Conservation (phyloP, 2,329 filamentous ascomycete genomes). For the Penicillium thymicola region DNA sequence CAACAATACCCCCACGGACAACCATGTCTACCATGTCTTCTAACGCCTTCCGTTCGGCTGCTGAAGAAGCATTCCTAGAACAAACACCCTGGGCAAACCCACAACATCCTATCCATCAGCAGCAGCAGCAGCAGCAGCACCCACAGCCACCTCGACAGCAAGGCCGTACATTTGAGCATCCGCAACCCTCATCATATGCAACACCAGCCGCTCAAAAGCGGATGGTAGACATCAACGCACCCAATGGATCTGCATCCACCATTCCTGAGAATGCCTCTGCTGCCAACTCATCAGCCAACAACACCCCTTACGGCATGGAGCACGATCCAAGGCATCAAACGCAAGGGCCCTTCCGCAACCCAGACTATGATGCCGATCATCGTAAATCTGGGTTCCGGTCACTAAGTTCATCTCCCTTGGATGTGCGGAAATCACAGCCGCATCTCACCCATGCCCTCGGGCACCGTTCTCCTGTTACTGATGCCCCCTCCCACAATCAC, state of each 20-base stretch:
- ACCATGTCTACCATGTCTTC: constrained; percentile 35
- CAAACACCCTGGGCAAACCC: constrained; percentile 92
- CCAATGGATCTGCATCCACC: constrained; percentile 47
- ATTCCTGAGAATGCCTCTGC: constrained; percentile 44
- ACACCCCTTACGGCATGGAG: constrained; percentile 44
- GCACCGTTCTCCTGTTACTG: constrained; percentile 25
- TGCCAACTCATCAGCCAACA: constrained; percentile 42
- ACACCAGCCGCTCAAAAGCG: constrained; percentile 47
- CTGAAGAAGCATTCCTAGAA: constrained; percentile 82
- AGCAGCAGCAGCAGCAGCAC: constrained; percentile 47
- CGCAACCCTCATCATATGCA: constrained; percentile 35
- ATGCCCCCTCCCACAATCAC: constrained; percentile 24
- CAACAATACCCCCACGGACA: constrained; percentile 27
- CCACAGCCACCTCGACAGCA: constrained; percentile 39
- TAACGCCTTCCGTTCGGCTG: constrained; percentile 48
- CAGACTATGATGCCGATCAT: constrained; percentile 35
- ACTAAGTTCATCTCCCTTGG: constrained; percentile 38
- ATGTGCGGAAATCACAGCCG: constrained; percentile 39
- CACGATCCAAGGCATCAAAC: constrained; percentile 27
- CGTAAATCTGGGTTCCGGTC: constrained; percentile 36
- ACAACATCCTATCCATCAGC: constrained; percentile 68
- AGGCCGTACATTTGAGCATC: constrained; percentile 32
- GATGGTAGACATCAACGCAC: constrained; percentile 41
- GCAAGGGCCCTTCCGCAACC: constrained; percentile 27
- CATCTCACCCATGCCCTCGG: constrained; percentile 25